A percentile compares a stretch with the other conserved stretches of the same genome.
Evolutionary conservation across 495 filamentous ascomycete species (phyloP).

Genomic region (Aspergillus biplanus): DNA sequence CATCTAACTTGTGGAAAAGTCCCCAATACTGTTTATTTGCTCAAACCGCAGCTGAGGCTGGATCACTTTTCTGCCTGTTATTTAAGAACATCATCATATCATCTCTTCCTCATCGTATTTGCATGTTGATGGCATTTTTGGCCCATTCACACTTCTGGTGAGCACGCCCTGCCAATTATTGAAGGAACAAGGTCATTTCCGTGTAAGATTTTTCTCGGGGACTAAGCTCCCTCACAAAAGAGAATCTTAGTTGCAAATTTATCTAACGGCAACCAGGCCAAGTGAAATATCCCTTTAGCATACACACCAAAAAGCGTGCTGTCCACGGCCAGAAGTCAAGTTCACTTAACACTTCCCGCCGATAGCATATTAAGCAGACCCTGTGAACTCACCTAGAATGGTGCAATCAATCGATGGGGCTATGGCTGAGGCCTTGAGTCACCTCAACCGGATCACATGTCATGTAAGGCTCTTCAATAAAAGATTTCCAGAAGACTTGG

Average conservation of each 20-base stretch:
- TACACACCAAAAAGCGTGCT: background rate
- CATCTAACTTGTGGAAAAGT: background rate
- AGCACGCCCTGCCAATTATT: background rate
- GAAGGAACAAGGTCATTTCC: background rate
- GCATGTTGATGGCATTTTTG: background rate
- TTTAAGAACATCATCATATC: background rate
- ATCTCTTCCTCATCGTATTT: background rate
- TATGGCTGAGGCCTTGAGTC: slow-evolving; percentile 30
- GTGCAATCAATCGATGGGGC: slow-evolving; percentile 21
- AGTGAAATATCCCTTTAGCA: background rate
- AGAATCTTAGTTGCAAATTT: background rate
- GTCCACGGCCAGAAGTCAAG: background rate
- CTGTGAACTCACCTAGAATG: slow-evolving; percentile 16
- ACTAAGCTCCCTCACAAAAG: background rate
- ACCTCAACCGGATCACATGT: slow-evolving; percentile 26
- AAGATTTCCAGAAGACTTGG: background rate
- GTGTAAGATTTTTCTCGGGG: background rate
- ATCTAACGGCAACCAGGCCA: background rate
- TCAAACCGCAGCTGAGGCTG: background rate
- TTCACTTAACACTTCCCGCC: background rate
- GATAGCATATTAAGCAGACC: background rate
- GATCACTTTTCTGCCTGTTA: background rate
- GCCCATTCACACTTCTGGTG: background rate
- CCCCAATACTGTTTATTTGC: background rate
- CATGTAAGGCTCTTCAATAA: slow-evolving; percentile 24